phyloP scores from a whole-genome alignment of 2,329 filamentous ascomycete species.

The Colletotrichum tropicicola region DNA sequence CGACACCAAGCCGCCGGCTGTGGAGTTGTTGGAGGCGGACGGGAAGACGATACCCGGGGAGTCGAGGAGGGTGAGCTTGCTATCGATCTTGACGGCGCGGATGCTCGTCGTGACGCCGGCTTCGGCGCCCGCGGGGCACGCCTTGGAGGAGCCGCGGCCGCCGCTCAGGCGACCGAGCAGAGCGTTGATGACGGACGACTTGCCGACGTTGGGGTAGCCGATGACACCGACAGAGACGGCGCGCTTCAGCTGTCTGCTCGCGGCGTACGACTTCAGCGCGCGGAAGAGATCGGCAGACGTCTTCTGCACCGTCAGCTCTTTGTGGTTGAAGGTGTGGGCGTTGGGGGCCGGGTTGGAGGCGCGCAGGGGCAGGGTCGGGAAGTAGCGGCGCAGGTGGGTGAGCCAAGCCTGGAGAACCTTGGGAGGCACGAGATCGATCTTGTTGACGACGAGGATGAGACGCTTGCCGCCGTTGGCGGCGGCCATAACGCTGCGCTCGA shows the following conservation, averaged over 20 bases:
- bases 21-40: constrained; percentile 57
- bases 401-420: constrained; percentile 87
- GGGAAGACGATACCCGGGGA: constrained; percentile 96
- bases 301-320: constrained; percentile 84
- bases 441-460: constrained; percentile 92
- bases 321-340: constrained; percentile 91
- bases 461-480: constrained; percentile 84
- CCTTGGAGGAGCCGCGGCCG: constrained; percentile 66
- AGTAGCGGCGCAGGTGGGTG: constrained; percentile 83
- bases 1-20: constrained; percentile 51
- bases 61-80: constrained; percentile 91
- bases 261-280: constrained; percentile 88
- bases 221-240: constrained; percentile 92
- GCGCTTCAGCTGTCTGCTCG: constrained; percentile 84
- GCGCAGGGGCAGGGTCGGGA: constrained; percentile 89
- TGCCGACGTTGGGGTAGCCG: constrained; percentile 95
- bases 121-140: constrained; percentile 89
- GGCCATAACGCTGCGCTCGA: constrained; percentile 93
- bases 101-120: constrained; percentile 91
- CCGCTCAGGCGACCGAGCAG: constrained; percentile 80
- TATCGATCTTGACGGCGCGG: constrained; percentile 92
- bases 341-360: constrained; percentile 85
- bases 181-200: constrained; percentile 96
- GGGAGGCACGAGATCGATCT: constrained; percentile 90
- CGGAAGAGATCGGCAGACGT: constrained; percentile 88